Evolutionary conservation across 106 monocot genomes (phyloP).

Genomic region (Allium sativum): DNA sequence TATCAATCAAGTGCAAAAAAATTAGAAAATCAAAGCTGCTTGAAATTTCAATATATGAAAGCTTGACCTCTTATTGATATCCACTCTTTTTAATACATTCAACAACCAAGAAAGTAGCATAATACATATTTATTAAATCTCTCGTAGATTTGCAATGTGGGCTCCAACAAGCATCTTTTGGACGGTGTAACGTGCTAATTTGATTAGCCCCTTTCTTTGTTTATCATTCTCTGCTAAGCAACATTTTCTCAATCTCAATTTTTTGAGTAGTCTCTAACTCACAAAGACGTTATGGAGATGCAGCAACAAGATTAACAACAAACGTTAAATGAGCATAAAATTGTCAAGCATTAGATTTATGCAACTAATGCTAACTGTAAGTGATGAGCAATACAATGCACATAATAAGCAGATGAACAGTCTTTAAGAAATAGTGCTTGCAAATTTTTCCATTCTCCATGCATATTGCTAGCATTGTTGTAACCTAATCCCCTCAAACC

Average conservation of each 20-base stretch:
- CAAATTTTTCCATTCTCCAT: constrained; percentile 9
- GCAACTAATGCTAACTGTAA: constrained; percentile 14
- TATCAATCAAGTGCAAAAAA: too few species aligned
- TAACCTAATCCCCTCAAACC: constrained; percentile 11
- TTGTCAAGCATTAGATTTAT: neutral
- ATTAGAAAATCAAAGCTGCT: too few species aligned
- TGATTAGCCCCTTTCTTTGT: constrained; percentile 3
- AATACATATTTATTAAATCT: constrained; percentile 13
- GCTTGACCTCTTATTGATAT: too few species aligned
- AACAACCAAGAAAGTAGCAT: constrained; percentile 1
- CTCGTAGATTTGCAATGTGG: constrained; percentile 10
- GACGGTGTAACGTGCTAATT: constrained; percentile 10
- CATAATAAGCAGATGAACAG: constrained; percentile 16
- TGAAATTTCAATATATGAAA: too few species aligned
- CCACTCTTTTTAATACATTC: too few species aligned
- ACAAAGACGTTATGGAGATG: constrained; percentile 15
- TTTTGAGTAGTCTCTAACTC: constrained; percentile 3
- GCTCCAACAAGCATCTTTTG: constrained; percentile 10
- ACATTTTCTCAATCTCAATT: neutral
- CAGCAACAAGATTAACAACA: constrained; percentile 12
- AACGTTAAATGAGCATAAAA: constrained; percentile 9
- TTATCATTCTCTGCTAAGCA: neutral
- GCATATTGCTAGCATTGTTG: constrained; percentile 18
- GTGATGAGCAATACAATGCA: constrained; percentile 14
- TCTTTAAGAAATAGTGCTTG: constrained; percentile 14